phyloP scores from a whole-genome alignment of 139 green algal genomes.

The Volvox reticuliferus region DNA sequence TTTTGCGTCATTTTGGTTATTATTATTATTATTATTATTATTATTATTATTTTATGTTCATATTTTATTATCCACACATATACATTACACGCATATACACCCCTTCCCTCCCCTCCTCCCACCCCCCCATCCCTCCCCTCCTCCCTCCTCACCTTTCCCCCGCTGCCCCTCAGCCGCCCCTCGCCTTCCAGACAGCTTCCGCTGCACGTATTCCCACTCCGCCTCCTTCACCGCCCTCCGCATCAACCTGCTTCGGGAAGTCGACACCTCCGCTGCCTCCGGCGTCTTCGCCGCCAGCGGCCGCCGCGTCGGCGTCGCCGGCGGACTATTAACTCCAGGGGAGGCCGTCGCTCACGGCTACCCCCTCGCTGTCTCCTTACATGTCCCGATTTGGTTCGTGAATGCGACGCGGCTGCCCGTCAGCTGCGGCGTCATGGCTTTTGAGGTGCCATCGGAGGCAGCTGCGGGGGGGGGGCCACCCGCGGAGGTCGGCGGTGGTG shows the following conservation, averaged over 20 bases:
- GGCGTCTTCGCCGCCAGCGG: conserved; percentile 47
- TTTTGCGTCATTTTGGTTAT: too few species aligned
- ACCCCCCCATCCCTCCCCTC: neutral
- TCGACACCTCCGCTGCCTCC: conserved; percentile 54
- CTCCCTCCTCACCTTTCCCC: neutral
- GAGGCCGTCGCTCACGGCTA: conserved; percentile 68
- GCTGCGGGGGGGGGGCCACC: neutral
- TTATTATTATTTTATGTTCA: too few species aligned
- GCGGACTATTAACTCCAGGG: neutral
- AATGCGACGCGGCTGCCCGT: conserved; percentile 83
- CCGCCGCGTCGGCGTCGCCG: conserved; percentile 46
- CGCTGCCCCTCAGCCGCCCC: neutral
- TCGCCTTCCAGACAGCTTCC: conserved; percentile 77
- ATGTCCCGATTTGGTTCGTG: conserved; percentile 81
- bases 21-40: too few species aligned
- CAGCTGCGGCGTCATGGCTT: conserved; percentile 61
- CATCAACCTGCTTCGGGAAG: conserved; percentile 69
- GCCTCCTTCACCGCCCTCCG: conserved; percentile 53
- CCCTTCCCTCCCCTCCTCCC: neutral
- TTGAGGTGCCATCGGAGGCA: conserved; percentile 20
- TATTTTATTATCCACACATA: too few species aligned
- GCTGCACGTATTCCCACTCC: conserved; percentile 65
- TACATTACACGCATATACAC: too few species aligned
- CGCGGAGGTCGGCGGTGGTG: neutral
- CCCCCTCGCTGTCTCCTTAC: conserved; percentile 72